Percentiles rank a stretch among this genome's conserved stretches.
These are phyloP conservation scores for Pisolithus albus DNA, from an alignment of 768 basidiomycete species.

Conservation along the genomic window DNA sequence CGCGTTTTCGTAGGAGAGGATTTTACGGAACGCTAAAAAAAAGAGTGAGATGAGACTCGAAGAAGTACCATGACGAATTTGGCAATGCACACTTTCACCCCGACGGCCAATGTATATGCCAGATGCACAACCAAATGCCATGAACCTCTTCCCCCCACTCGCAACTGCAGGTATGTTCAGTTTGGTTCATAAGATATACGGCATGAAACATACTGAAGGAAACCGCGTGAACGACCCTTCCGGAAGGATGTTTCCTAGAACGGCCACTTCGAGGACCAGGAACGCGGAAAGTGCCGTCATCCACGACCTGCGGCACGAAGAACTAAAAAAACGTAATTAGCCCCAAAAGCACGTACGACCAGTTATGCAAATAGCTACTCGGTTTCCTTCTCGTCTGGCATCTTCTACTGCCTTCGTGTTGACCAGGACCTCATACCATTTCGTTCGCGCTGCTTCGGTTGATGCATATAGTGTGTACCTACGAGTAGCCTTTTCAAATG, in stretches of 20 bases:
- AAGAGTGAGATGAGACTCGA: background rate
- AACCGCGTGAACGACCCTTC: slow-evolving; percentile 52
- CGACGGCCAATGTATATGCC: slow-evolving; percentile 63
- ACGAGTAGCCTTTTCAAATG: slow-evolving; percentile 45
- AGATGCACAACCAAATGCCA: slow-evolving; percentile 59
- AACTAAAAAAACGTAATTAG: slow-evolving; percentile 38
- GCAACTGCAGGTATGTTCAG: slow-evolving; percentile 27
- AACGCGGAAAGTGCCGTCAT: slow-evolving; percentile 57
- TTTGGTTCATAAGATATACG: background rate
- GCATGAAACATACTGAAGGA: slow-evolving; percentile 50
- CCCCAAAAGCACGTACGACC: background rate
- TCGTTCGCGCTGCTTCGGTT: slow-evolving; percentile 49
- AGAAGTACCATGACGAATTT: background rate
- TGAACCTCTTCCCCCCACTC: slow-evolving; percentile 43
- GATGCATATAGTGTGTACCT: slow-evolving; percentile 68
- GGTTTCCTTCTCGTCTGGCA: slow-evolving; percentile 62
- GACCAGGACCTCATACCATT: slow-evolving; percentile 56
- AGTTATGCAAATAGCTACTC: slow-evolving; percentile 39
- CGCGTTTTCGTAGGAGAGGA: slow-evolving; percentile 45
- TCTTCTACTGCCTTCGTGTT: slow-evolving; percentile 60
- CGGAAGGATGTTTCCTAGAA: slow-evolving; percentile 38
- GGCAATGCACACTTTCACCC: slow-evolving; percentile 42
- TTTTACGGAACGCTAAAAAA: slow-evolving; percentile 48
- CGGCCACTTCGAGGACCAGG: slow-evolving; percentile 29
- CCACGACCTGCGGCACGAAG: slow-evolving; percentile 54